Base-by-base conservation (phyloP, 1,139 yeast species). In the Debaryomyces coudertii region DNA sequence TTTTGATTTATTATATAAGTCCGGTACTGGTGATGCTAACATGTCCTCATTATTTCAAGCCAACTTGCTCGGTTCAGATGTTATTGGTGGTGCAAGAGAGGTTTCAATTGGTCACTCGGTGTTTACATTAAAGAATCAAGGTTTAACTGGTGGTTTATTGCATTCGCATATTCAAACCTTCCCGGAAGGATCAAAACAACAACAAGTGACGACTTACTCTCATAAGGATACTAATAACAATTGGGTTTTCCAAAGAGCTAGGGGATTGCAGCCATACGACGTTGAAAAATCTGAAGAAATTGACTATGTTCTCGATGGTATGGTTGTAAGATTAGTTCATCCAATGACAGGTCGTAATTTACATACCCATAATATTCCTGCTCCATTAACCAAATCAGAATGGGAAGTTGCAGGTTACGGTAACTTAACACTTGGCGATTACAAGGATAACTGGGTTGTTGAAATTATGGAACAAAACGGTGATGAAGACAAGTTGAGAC, bases 21-120 rank as follows among this genome's bases (percentile, higher is more conserved):
- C 88, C 11, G 95, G 99, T 53, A 83, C 97, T 15, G 99, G 99
- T 53, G 98, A 93, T 65, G 95, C 97, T 42, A 87, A 87, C 60
- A 95, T 95, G 99, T 88, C 96, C 14, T 90, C 98, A 0, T 76
- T 95, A 54, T 93, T 93, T 81, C 99, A 93, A 72, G 99, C 99
- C 45, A 88, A 90, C 64, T 78, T 93, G 60, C 69, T 75, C 38
- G 96, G 96, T 33, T 82, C 93, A 29, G 83, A 81, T 48, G 85
- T 92, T 51, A 87, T 84, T 47, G 82, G 85, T 47, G 97, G 97
- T 23, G 96, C 99, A 53, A 76, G 96, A 67, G 97, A 92, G 57
- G 76, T 93, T 41, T 83, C 95, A 34, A 72, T 87, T 46, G 92
- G 90, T 34, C 81, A 85, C 46, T 90, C 98, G 1, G 66, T 76